These are phyloP conservation scores for Phytophthora ramorum DNA, from an alignment of 352 stramenopile species.

Conservation along the genomic window DNA sequence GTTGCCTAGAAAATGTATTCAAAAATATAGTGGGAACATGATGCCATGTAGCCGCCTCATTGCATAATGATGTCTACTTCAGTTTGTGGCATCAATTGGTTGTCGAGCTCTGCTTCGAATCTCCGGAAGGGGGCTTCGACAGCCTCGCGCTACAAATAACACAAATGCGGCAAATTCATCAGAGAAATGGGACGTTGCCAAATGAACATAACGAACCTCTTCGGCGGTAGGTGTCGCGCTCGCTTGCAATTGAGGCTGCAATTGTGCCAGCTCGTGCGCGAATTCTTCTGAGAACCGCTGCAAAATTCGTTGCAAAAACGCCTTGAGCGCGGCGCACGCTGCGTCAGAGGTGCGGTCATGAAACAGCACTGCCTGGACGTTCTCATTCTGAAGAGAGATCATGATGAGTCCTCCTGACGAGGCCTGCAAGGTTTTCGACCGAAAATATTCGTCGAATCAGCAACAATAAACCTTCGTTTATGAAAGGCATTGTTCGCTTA, in stretches of 20 bases:
- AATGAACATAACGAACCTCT: conserved; percentile 29
- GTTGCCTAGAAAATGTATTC: conserved; percentile 23
- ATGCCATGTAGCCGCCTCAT: conserved; percentile 11
- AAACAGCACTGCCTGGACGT: conserved; percentile 77
- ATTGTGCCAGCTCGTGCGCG: conserved; percentile 46
- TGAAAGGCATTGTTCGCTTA: conserved; percentile 6
- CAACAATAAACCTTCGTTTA: neutral
- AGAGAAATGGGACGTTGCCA: conserved; percentile 6
- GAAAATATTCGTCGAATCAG: neutral
- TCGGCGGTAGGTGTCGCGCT: conserved; percentile 45
- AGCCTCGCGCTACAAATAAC: conserved; percentile 36
- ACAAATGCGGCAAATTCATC: neutral
- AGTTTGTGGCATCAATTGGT: conserved; percentile 30
- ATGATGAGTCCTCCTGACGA: conserved; percentile 68
- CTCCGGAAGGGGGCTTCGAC: conserved; percentile 43
- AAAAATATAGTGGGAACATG: conserved; percentile 10
- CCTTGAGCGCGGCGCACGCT: conserved; percentile 51
- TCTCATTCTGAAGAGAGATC: conserved; percentile 69
- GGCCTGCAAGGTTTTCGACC: conserved; percentile 33
- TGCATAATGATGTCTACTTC: conserved; percentile 25
- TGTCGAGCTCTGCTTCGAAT: conserved; percentile 43
- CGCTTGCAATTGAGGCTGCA: conserved; percentile 53
- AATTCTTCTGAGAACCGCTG: conserved; percentile 57
- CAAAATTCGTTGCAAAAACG: conserved; percentile 66
- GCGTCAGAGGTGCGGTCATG: conserved; percentile 71